Percentiles rank a stretch among this genome's conserved stretches.
These are phyloP conservation scores for Amphirosellinia nigrospora DNA, from an alignment of 495 filamentous ascomycete genomes.

Conservation along the genomic window DNA sequence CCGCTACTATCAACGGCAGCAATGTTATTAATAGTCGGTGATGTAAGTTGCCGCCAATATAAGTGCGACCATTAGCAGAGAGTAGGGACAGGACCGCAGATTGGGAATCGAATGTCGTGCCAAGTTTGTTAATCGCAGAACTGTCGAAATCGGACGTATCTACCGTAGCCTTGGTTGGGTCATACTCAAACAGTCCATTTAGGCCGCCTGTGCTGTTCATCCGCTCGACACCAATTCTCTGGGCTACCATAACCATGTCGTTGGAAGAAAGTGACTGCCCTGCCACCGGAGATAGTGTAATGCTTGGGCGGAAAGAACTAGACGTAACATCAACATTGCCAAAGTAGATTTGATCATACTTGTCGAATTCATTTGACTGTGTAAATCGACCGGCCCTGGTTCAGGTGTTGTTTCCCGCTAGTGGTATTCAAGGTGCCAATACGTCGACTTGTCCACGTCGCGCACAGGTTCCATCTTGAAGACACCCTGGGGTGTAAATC, in stretches of 20 bases:
- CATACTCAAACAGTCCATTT: slow-evolving; percentile 91
- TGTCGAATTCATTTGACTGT: slow-evolving; percentile 95
- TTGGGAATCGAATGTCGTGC: slow-evolving; percentile 64
- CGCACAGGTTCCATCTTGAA: slow-evolving; percentile 75
- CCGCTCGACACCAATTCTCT: slow-evolving; percentile 78
- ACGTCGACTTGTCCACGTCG: slow-evolving; percentile 80
- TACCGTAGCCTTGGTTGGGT: slow-evolving; percentile 66
- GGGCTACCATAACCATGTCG: slow-evolving; percentile 81
- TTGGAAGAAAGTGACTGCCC: slow-evolving; percentile 48
- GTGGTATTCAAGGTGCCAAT: slow-evolving; percentile 70
- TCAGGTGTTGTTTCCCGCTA: slow-evolving; percentile 49
- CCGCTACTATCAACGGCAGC: slow-evolving; percentile 73
- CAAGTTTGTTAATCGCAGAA: slow-evolving; percentile 77
- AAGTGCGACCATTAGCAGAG: slow-evolving; percentile 65
- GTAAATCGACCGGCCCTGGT: slow-evolving; percentile 63
- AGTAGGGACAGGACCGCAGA: slow-evolving; percentile 71
- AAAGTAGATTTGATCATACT: slow-evolving; percentile 88
- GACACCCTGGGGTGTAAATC: slow-evolving; percentile 90
- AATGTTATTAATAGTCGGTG: slow-evolving; percentile 69
- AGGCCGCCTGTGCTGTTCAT: slow-evolving; percentile 72
- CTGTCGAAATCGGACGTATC: slow-evolving; percentile 67
- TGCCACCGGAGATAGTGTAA: slow-evolving; percentile 74
- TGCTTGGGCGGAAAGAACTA: slow-evolving; percentile 74
- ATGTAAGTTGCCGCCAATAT: slow-evolving; percentile 87
- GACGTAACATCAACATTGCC: slow-evolving; percentile 81